Percentiles rank a stretch among this genome's conserved stretches.
Conservation (phyloP, 805 yeast species). For the Lachancea sp. region DNA sequence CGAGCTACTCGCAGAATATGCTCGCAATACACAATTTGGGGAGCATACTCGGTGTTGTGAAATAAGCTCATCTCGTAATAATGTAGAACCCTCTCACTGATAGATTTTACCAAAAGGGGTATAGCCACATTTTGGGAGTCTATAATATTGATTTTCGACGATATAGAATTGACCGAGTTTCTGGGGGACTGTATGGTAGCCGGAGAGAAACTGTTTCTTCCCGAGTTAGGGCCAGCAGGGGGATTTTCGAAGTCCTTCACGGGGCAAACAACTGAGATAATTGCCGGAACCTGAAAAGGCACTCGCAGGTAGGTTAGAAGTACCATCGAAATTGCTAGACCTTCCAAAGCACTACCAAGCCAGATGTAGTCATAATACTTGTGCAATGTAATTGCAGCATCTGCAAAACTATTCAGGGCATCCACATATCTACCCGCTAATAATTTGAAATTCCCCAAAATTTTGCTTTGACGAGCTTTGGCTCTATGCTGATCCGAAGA, state of each 20-base stretch:
- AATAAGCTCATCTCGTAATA: conserved; percentile 47
- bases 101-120: conserved; percentile 35
- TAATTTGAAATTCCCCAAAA: conserved; percentile 68
- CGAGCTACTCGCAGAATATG: conserved; percentile 57
- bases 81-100: conserved; percentile 36
- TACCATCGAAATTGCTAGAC: conserved; percentile 59
- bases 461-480: conserved; percentile 69
- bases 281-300: conserved; percentile 29
- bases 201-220: conserved; percentile 22
- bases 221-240: conserved; percentile 7
- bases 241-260: conserved; percentile 17
- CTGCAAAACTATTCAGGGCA: conserved; percentile 69
- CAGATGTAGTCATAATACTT: conserved; percentile 71
- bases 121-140: conserved; percentile 25
- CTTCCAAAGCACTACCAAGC: conserved; percentile 86
- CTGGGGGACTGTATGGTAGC: conserved; percentile 44
- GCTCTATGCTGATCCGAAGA: conserved; percentile 39
- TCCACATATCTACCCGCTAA: conserved; percentile 72
- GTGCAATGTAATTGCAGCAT: conserved; percentile 55
- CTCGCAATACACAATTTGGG: conserved; percentile 74
- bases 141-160: conserved; percentile 6
- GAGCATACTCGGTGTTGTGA: conserved; percentile 68
- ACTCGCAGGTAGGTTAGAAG: conserved; percentile 48
- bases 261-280: conserved; percentile 32
- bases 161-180: conserved; percentile 35